Evolutionary conservation across 2,329 filamentous ascomycete species (phyloP).

Genomic region (Ophiocordyceps sinensis): DNA sequence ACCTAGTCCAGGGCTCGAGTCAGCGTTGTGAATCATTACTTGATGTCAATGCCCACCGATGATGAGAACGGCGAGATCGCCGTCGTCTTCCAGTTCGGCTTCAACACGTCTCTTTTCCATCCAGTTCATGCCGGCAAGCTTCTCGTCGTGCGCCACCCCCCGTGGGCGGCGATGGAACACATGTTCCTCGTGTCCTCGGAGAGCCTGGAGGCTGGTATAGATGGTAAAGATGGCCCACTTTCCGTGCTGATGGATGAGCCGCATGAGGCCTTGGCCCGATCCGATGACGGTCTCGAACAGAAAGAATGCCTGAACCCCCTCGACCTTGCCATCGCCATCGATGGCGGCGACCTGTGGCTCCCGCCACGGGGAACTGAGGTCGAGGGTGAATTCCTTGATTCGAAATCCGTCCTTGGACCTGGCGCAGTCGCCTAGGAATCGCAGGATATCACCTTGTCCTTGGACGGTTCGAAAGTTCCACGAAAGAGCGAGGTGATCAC

Average conservation of each 20-base stretch:
- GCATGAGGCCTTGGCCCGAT: constrained; percentile 38
- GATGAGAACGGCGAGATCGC: constrained; percentile 43
- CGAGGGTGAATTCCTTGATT: constrained; percentile 28
- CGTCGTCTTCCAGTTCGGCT: constrained; percentile 27
- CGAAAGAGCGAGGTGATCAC: constrained; percentile 40
- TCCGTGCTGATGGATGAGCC: constrained; percentile 28
- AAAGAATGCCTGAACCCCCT: constrained; percentile 43
- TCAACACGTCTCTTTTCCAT: constrained; percentile 35
- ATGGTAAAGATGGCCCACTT: constrained; percentile 50
- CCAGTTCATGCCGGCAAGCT: constrained; percentile 43
- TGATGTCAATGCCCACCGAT: constrained; percentile 31
- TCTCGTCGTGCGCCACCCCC: constrained; percentile 41
- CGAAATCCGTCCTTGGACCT: constrained; percentile 21
- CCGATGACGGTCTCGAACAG: constrained; percentile 38
- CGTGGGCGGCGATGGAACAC: constrained; percentile 30
- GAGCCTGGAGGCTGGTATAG: constrained; percentile 41
- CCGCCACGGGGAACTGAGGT: constrained; percentile 27
- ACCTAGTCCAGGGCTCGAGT: constrained; percentile 17
- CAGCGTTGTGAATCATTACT: not conserved
- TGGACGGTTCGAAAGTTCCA: constrained; percentile 41
- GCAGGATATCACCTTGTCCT: constrained; percentile 22
- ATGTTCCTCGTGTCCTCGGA: constrained; percentile 39
- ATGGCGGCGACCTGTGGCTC: constrained; percentile 29
- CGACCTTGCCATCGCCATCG: constrained; percentile 31
- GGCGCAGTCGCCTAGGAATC: constrained; percentile 20